phyloP scores from a whole-genome alignment of 2,329 filamentous ascomycete genomes.

The Cladosporium oxysporum region DNA sequence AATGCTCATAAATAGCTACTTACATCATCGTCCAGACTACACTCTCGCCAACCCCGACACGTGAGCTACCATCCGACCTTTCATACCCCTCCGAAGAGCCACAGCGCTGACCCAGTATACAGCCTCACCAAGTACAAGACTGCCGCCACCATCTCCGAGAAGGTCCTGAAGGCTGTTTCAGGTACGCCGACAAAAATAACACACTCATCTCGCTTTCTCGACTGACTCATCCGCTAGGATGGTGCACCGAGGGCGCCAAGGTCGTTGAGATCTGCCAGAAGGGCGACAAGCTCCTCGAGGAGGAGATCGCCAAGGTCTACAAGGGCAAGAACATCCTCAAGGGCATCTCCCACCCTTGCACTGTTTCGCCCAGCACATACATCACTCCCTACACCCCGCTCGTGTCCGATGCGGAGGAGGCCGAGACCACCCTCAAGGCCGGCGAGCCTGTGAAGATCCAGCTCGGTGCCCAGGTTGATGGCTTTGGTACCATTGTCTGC shows the following conservation, averaged over 20 bases:
- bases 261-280: constrained; percentile 92
- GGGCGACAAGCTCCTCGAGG: constrained; percentile 91
- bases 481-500: constrained; percentile 94
- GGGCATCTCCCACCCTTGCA: constrained; percentile 92
- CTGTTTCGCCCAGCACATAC: constrained; percentile 89
- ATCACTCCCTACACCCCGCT: constrained; percentile 97
- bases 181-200: constrained; percentile 44
- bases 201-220: constrained; percentile 6
- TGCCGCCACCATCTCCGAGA: constrained; percentile 91
- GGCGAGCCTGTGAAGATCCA: constrained; percentile 95
- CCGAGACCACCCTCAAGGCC: constrained; percentile 73
- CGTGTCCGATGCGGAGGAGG: constrained; percentile 81
- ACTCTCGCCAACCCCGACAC: constrained; percentile 41
- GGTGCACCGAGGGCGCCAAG: constrained; percentile 82
- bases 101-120: constrained; percentile 85
- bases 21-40: constrained; percentile 35
- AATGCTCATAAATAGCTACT: not conserved
- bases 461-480: constrained; percentile 97
- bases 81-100: constrained; percentile 48
- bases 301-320: constrained; percentile 94
- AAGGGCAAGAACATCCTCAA: constrained; percentile 97
- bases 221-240: constrained; percentile 46
- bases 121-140: constrained; percentile 99
- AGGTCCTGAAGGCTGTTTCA: constrained; percentile 83
- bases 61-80: constrained; percentile 29